Conservation (phyloP, 2,329 filamentous ascomycete genomes). For the Pestalotiopsis sp. region DNA sequence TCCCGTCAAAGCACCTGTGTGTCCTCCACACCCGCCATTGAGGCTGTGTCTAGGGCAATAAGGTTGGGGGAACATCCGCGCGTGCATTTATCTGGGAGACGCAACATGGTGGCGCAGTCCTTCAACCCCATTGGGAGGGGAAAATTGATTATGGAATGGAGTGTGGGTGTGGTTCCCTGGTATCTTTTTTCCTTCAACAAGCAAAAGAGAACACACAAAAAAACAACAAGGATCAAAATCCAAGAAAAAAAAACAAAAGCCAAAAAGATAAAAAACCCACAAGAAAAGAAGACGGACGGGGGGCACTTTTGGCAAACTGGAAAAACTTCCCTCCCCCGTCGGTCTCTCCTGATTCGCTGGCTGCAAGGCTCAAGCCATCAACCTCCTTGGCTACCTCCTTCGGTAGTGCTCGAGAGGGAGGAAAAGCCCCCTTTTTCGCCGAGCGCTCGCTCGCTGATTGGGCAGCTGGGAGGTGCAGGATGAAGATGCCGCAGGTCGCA, state of each 20-base stretch:
- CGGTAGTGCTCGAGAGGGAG: too few relatives aligned
- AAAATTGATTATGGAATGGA: too few relatives aligned
- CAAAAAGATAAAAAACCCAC: background rate
- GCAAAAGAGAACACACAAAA: background rate
- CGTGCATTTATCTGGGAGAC: background rate
- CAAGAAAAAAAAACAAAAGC: background rate
- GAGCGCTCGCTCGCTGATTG: too few relatives aligned
- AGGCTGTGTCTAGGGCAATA: slow-evolving; percentile 1
- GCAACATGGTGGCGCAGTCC: background rate
- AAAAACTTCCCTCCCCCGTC: background rate
- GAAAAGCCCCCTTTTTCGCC: too few relatives aligned
- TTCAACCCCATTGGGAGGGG: background rate
- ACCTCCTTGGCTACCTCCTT: background rate
- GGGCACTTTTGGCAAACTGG: background rate
- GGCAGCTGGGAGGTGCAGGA: too few relatives aligned
- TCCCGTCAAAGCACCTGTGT: too few relatives aligned
- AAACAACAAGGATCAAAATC: background rate
- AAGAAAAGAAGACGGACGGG: background rate
- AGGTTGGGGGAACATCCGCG: background rate
- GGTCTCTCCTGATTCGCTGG: background rate
- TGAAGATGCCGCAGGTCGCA: background rate
- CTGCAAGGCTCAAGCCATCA: background rate
- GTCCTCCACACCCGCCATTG: background rate
- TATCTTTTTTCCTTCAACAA: background rate
- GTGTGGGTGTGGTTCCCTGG: background rate